Conservation (phyloP, 225 moss, liverwort and hornwort genomes). For the Antitrichia curtipendula region DNA sequence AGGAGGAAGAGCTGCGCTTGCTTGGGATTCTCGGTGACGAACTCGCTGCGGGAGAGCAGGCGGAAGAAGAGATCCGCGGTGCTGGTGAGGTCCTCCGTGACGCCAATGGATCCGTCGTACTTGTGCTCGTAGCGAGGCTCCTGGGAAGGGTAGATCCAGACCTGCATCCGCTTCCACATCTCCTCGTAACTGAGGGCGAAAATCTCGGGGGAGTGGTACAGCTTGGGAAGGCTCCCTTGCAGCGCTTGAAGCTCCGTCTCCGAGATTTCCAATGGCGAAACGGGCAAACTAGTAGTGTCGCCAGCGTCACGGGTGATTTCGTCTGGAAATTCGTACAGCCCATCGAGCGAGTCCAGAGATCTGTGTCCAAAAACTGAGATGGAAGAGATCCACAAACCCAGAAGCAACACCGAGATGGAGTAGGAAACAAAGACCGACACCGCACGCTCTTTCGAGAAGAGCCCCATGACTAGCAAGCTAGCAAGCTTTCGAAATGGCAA, state of each 20-base stretch:
- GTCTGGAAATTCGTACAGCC: not conserved
- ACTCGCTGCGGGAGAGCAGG: slow-evolving; percentile 38
- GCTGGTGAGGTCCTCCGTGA: slow-evolving; percentile 3
- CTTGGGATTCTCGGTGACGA: slow-evolving; percentile 45
- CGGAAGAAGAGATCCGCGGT: slow-evolving; percentile 56
- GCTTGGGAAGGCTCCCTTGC: slow-evolving; percentile 3
- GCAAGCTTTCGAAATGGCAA: not conserved
- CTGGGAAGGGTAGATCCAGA: slow-evolving; percentile 47
- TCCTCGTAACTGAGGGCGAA: slow-evolving; percentile 57
- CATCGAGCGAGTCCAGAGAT: not conserved
- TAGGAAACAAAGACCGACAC: not conserved
- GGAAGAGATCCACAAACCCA: not conserved
- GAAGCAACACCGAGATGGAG: not conserved
- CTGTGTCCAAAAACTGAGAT: not conserved
- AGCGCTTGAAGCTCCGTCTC: not conserved
- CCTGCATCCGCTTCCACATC: slow-evolving; percentile 45
- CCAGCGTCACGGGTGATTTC: not conserved
- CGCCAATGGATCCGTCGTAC: not conserved
- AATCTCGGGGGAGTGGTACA: slow-evolving; percentile 59
- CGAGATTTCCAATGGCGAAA: not conserved
- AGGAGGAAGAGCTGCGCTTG: slow-evolving; percentile 51
- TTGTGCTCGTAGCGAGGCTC: slow-evolving; percentile 19
- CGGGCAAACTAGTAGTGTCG: not conserved
- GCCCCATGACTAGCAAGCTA: not conserved
- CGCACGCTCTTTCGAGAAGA: not conserved